These are phyloP conservation scores for Rhizophora apiculata DNA, from an alignment of 345 rosid species.

Conservation along the genomic window DNA sequence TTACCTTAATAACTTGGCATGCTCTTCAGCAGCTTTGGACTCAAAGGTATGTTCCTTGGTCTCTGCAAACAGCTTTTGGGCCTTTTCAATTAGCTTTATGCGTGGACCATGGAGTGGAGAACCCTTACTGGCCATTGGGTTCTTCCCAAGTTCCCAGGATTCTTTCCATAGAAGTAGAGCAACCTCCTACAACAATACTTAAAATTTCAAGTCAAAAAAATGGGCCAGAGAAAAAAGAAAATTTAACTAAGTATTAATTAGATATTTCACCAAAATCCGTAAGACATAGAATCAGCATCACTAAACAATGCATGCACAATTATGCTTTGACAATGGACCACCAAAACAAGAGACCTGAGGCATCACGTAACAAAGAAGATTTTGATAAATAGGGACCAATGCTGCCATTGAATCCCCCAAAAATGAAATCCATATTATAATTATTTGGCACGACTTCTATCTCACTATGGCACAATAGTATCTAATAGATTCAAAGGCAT, in stretches of 20 bases:
- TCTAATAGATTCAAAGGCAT: not conserved
- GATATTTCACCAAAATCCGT: not conserved
- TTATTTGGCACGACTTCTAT: not conserved
- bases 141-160: conserved; percentile 87
- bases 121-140: conserved; percentile 97
- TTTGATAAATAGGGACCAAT: not conserved
- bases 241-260: not conserved
- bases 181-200: conserved; percentile 58
- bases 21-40: conserved; percentile 98
- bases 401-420: not conserved
- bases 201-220: conserved; percentile 4
- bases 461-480: not conserved
- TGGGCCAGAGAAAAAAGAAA: conserved; percentile 4
- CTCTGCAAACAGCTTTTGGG: conserved; percentile 68
- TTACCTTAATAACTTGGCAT: conserved; percentile 87
- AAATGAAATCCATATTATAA: not conserved
- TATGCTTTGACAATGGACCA: not conserved
- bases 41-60: conserved; percentile 92
- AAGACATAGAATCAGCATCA: not conserved
- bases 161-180: conserved; percentile 95
- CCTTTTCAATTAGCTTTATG: conserved; percentile 78
- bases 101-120: conserved; percentile 98
- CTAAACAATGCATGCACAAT: not conserved
- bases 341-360: not conserved
- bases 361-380: not conserved